Evolutionary conservation across 495 filamentous ascomycete species (phyloP).

Genomic region (Aspergillus sclerotioniger): DNA sequence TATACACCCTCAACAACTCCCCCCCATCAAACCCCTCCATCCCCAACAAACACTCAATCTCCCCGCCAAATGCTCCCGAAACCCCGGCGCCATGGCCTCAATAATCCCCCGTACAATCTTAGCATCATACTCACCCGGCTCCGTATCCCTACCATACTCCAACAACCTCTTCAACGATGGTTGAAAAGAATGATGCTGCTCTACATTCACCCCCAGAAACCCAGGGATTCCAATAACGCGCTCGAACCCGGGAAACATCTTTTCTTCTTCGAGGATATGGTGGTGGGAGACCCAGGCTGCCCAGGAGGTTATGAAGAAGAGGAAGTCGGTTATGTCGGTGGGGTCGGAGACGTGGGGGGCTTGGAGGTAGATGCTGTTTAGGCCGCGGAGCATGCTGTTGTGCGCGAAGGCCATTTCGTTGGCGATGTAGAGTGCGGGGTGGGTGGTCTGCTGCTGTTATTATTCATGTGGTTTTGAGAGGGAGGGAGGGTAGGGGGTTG

Average conservation of each 20-base stretch:
- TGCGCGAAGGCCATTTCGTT: constrained; percentile 9
- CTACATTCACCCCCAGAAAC: background rate
- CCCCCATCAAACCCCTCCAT: constrained; percentile 1
- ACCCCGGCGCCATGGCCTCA: background rate
- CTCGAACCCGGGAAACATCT: constrained; percentile 6
- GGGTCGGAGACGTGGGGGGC: background rate
- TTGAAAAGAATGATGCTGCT: background rate
- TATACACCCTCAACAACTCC: constrained; percentile 3
- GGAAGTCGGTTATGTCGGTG: constrained; percentile 1
- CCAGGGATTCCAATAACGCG: background rate
- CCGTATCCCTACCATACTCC: background rate
- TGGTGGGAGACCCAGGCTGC: constrained; percentile 2
- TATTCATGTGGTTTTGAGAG: too few species aligned
- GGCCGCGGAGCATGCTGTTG: constrained; percentile 6
- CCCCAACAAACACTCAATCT: background rate
- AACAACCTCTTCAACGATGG: background rate
- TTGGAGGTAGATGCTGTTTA: constrained; percentile 10
- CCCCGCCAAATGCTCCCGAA: constrained; percentile 3
- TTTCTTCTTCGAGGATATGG: constrained; percentile 6
- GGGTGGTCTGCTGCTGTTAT: background rate
- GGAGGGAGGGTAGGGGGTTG: too few species aligned
- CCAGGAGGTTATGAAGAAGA: constrained; percentile 5
- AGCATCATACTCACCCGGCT: background rate
- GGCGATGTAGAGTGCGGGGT: constrained; percentile 1
- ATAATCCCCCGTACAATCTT: background rate